Evolutionary conservation across 768 basidiomycete species (phyloP), one percentile per base, ranked within the genome.

Genomic region (Saitozyma sp.): DNA sequence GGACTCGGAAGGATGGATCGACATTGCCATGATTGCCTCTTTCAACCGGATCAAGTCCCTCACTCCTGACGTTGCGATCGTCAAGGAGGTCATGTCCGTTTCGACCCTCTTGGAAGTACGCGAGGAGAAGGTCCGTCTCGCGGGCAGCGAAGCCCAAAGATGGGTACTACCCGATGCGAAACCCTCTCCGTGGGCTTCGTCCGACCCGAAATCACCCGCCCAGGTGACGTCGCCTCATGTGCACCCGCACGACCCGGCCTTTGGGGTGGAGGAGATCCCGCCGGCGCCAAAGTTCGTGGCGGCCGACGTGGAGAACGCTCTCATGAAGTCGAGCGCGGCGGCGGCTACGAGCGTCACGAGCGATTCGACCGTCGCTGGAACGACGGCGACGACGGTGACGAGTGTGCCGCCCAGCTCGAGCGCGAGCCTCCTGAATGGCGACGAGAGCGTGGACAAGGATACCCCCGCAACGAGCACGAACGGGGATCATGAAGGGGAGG

Each of bases 1-100:
- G 93, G 92, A 96, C 77, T 83, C 85, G 5, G 82, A 84, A 60
- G 93, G 93, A 9, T 97, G 91, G 91, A 87, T 97, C 55, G 85
- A 88, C 10, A 88, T 94, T 51, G 69, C 84, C 13, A 81, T 92
- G 56, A 84, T 97, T 60, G 89, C 91, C 1, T 90, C 90, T 10
- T 97, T 96, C 83, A 91, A 90, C 71, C 88, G 93, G 48, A 85
- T 95, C 59, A 84, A 83, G 70, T 83, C 83, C 53, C 78, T 94
- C 58, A 91, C 91, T 8, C 62, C 72, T 38, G 83, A 83, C 57
- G 43, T 79, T 11, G 48, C 84, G 29, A 80, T 89, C 46, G 89
- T 95, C 49, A 82, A 81, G 53, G 90, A 92, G 40, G 87, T 89
- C 11, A 82, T 94, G 67, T 78, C 68, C 9, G 81, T 88, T 17